Percentiles rank a stretch among this genome's conserved stretches.
These are phyloP conservation scores for Immersiella caudata DNA, from an alignment of 495 filamentous ascomycete genomes.

Conservation along the genomic window DNA sequence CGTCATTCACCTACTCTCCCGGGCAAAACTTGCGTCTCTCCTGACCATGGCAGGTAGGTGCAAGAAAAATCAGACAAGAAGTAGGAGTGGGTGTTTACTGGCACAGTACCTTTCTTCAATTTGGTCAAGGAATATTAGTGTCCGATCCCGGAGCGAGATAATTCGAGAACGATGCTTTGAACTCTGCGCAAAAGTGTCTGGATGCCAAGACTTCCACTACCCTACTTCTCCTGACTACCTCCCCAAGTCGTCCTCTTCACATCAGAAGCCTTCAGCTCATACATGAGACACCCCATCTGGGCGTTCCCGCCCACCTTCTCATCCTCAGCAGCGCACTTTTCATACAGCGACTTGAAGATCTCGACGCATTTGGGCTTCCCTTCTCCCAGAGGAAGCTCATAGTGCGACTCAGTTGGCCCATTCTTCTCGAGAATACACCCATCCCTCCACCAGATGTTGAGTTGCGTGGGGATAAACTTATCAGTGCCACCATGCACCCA, in stretches of 20 bases:
- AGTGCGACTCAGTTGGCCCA: neutral
- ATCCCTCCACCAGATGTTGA: constrained; percentile 10
- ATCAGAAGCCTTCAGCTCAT: neutral
- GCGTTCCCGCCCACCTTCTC: neutral
- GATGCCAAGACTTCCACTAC: too few species aligned
- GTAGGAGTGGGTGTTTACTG: too few species aligned
- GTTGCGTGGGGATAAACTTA: neutral
- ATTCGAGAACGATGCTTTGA: too few species aligned
- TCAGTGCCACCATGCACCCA: neutral
- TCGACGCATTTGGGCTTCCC: neutral
- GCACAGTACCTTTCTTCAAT: too few species aligned
- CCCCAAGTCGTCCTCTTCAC: neutral
- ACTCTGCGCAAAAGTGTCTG: too few species aligned
- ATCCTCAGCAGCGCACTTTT: neutral
- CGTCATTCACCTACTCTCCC: too few species aligned
- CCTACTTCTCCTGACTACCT: too few species aligned
- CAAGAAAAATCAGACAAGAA: too few species aligned
- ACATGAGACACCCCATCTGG: constrained; percentile 6
- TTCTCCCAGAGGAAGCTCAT: neutral
- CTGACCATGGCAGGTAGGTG: too few species aligned
- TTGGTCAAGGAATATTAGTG: too few species aligned
- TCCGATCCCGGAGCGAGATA: too few species aligned
- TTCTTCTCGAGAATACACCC: constrained; percentile 8
- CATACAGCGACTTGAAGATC: neutral
- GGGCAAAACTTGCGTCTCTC: too few species aligned